Conservation (phyloP, 352 stramenopile species). For the Pythium dissotocum region DNA sequence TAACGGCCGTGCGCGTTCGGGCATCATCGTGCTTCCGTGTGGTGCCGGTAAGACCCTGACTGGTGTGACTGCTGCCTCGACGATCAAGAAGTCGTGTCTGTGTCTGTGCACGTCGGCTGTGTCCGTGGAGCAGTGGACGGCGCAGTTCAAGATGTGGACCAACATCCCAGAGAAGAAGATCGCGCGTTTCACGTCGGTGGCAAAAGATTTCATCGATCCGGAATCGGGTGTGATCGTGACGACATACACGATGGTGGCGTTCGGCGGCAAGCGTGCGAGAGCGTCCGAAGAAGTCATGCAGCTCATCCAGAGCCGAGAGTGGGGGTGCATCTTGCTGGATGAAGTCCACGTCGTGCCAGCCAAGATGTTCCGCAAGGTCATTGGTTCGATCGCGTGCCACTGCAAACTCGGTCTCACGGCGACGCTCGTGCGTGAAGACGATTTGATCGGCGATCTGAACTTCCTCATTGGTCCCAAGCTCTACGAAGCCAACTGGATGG, state of each 20-base stretch:
- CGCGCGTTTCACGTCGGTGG: conserved; percentile 78
- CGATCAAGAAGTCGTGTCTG: conserved; percentile 98
- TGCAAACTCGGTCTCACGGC: conserved; percentile 98
- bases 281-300: conserved; percentile 95
- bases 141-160: conserved; percentile 98
- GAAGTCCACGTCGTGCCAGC: conserved; percentile 98
- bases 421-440: conserved; percentile 98
- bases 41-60: conserved; percentile 90
- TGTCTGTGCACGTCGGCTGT: conserved; percentile 98
- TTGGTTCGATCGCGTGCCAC: conserved; percentile 94
- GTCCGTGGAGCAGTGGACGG: conserved; percentile 98
- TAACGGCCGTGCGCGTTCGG: conserved; percentile 97
- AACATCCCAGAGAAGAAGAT: conserved; percentile 90
- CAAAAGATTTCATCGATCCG: conserved; percentile 82
- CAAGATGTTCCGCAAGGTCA: conserved; percentile 98
- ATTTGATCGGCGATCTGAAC: conserved; percentile 99
- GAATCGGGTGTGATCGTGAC: conserved; percentile 94
- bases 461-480: conserved; percentile 99
- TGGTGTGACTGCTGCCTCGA: conserved; percentile 94
- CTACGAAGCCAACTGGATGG: conserved; percentile 99
- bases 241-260: conserved; percentile 98
- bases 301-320: conserved; percentile 95
- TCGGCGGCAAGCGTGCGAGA: conserved; percentile 89
- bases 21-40: conserved; percentile 99
- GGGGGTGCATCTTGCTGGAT: conserved; percentile 97